Base-by-base conservation (phyloP, 352 stramenopile genomes). In the Pythium grandisporangium region DNA sequence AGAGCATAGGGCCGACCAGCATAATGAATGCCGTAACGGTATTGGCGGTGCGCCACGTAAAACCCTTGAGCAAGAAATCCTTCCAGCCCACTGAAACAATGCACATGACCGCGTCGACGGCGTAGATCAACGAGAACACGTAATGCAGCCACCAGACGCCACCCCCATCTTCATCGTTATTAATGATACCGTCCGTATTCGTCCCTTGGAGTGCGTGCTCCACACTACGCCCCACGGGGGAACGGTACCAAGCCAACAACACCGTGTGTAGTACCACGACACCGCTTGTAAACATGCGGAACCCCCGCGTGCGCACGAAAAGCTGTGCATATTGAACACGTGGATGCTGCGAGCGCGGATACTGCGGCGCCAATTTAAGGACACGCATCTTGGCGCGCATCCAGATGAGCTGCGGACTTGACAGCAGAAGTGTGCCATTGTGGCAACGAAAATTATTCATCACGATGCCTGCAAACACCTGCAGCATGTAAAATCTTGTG, bases 371-470 rank as follows among this genome's bases (percentile, higher is more conserved):
- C 43, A 89, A 55, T 10, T 71, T 57, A 5, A 85, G 55, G 33
- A 92, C 70, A 1, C 49, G 47, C 22, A 76, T 65, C 27, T 83
- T 84, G 38, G 82, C 74, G 12, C 68, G 66, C 46, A 88, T 59
- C 79, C 79, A 92, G 20, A 90, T 77, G 16, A 92, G 59, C 53
- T 92, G 79, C 3, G 80, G 43, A 34, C 83, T 89, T 5, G 70
- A 78, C 2, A 92, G 60, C 23, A 92, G 37, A 5, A 90, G 45
- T 4, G 75, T 92, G 10, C 79, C 79, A 42, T 86, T 92, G 64
- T 85, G 81, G 42, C 69, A 83, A 1, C 79, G 69, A 20, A 92
- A 92, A 45, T 90, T 92, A 50, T 92, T 92, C 55, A 92, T 84
- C 36, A 92, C 77, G 54, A 92, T 86, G 2, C 73, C 79, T 0